These are phyloP conservation scores for Triadica sebifera DNA, from an alignment of 345 rosid genomes.

Conservation along the genomic window DNA sequence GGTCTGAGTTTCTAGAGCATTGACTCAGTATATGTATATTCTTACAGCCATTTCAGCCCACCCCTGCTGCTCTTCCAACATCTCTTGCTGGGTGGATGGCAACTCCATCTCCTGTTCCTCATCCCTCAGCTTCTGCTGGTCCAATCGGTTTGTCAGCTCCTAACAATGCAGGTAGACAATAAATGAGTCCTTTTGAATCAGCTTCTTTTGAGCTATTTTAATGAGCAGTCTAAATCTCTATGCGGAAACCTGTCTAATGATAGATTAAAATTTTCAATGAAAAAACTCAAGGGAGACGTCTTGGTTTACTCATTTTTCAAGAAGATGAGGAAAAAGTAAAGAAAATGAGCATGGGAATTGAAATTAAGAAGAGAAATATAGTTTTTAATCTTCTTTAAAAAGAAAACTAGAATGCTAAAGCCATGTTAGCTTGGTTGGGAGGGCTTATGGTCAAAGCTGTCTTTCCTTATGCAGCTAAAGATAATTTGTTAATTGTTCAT, in stretches of 20 bases:
- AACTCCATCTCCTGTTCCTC: conserved; percentile 60
- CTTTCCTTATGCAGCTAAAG: not conserved
- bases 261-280: not conserved
- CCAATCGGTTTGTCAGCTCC: conserved; percentile 55
- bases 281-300: not conserved
- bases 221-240: not conserved
- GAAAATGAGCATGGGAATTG: too few relatives aligned
- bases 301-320: not conserved
- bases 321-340: not conserved
- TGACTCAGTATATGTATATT: conserved; percentile 18
- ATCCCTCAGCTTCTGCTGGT: conserved; percentile 66
- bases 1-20: conserved; percentile 11
- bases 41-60: conserved; percentile 69
- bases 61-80: conserved; percentile 59
- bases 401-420: not conserved
- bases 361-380: not conserved
- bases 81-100: conserved; percentile 86
- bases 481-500: not conserved
- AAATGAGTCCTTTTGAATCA: not conserved
- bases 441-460: not conserved
- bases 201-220: not conserved
- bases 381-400: not conserved
- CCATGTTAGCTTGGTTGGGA: not conserved
- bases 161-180: conserved; percentile 56
- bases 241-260: not conserved